Evolutionary conservation across 148 eudicot species (phyloP).

Genomic region (Nyssa sinensis): DNA sequence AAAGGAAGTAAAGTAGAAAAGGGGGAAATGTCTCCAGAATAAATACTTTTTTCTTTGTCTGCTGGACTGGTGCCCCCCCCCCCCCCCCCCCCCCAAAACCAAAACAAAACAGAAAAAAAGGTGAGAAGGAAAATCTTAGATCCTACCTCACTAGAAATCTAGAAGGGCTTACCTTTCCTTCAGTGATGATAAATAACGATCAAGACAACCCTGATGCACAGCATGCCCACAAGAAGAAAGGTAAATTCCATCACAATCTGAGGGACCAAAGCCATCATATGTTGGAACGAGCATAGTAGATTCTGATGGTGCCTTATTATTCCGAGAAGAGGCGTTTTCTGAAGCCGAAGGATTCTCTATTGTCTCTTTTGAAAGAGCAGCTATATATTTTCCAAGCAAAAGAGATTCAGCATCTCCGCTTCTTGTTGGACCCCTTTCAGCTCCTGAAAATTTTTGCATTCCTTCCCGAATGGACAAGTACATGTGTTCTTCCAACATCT

Average conservation of each 20-base stretch:
- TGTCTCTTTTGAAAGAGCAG: conserved; percentile 54
- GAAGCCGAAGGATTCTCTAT: conserved; percentile 47
- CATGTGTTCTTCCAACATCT: conserved; percentile 64
- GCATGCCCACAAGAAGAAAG: conserved; percentile 98
- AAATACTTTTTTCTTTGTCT: no score
- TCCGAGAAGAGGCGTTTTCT: conserved; percentile 29
- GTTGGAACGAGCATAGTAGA: conserved; percentile 28
- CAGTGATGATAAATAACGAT: conserved; percentile 82
- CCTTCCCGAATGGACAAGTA: conserved; percentile 46
- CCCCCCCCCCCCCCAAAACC: no score
- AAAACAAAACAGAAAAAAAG: background rate
- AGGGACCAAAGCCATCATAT: conserved; percentile 65
- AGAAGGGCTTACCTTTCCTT: conserved; percentile 66
- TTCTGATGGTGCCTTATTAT: conserved; percentile 31
- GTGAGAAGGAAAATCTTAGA: background rate
- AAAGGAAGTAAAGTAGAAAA: no score
- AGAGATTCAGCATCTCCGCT: conserved; percentile 33
- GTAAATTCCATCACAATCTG: conserved; percentile 79
- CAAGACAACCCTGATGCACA: conserved; percentile 95
- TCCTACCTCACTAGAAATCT: no score
- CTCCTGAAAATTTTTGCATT: conserved; percentile 23
- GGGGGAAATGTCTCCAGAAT: no score
- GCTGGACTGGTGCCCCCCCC: no score
- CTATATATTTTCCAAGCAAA: conserved; percentile 78
- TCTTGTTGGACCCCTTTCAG: conserved; percentile 22